Percentiles rank a stretch among this genome's conserved stretches.
These are phyloP conservation scores for Phytophthora idaei DNA, from an alignment of 352 stramenopile species.

Conservation along the genomic window DNA sequence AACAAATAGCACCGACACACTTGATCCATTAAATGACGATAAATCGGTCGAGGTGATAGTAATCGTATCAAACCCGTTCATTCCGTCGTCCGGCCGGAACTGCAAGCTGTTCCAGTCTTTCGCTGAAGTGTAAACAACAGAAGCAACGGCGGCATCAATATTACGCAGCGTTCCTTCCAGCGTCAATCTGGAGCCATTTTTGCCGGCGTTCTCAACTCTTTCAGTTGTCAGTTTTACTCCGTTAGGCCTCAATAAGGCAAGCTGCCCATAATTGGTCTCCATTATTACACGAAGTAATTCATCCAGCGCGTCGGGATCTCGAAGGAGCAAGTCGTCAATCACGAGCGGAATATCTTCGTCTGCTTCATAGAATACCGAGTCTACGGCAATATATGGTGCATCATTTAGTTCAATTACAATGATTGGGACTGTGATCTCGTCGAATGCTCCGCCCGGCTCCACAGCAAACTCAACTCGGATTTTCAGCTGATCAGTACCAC, in stretches of 20 bases:
- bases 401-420: slow-evolving; percentile 67
- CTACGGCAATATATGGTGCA: slow-evolving; percentile 54
- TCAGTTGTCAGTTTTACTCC: slow-evolving; percentile 22
- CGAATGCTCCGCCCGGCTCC: slow-evolving; percentile 16
- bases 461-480: slow-evolving; percentile 34
- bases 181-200: slow-evolving; percentile 19
- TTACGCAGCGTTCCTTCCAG: slow-evolving; percentile 45
- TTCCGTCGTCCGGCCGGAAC: slow-evolving; percentile 19
- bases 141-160: slow-evolving; percentile 50
- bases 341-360: slow-evolving; percentile 62
- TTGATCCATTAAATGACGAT: slow-evolving; percentile 43
- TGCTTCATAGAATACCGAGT: slow-evolving; percentile 49
- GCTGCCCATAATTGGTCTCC: slow-evolving; percentile 35
- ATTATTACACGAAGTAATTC: slow-evolving; percentile 39
- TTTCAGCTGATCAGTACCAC: slow-evolving; percentile 46
- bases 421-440: slow-evolving; percentile 50
- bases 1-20: slow-evolving; percentile 35
- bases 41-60: slow-evolving; percentile 48
- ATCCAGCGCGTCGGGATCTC: slow-evolving; percentile 50
- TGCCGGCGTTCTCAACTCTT: slow-evolving; percentile 3
- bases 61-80: slow-evolving; percentile 58
- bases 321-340: slow-evolving; percentile 46
- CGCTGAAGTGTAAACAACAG: slow-evolving; percentile 60
- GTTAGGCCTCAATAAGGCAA: slow-evolving; percentile 39
- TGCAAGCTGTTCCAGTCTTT: slow-evolving; percentile 74